Evolutionary conservation across 1,284 basidiomycete genomes (phyloP), one percentile per base, ranked within the genome.

Genomic region (Laetiporus sulphureus): DNA sequence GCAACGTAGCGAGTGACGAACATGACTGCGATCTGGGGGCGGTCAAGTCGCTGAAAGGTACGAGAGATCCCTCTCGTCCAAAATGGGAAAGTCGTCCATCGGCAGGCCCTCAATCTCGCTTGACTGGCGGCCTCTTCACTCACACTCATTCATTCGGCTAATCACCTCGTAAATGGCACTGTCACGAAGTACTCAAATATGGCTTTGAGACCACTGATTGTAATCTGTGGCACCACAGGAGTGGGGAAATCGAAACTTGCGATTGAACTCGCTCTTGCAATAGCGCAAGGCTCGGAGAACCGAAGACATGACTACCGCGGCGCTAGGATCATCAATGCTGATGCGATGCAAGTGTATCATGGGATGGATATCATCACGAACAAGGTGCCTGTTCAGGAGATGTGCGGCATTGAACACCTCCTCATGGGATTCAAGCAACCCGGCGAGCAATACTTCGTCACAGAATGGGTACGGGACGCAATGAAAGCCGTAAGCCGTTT

Each of bases 341-440:
- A 99, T 65, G 84, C 95, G 8, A 99, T 99, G 94, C 96, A 99
- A 64, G 84, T 94, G 12, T 99, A 99, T 62, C 70, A 72, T n/a
- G 94, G 95, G 0, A 73, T 99, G 55, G 89, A 98, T 60, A 71
- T 96, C 40, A 86, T 98, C 55, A 99, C 96, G 16, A 99, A 99
- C 66, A 99, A 99, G 66, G 78, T 94, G 7, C 82, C 91, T 0
- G 49, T 66, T 12, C 66, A 72, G 22, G 93, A 99, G 63, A 83
- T 77, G 62, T 69, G 75, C 32, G 92, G 88, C 0, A 70, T 99
- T 13, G 81, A 83, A 32, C 96, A 99, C 67, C 82, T 90, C 48
- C 72, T 98, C 8, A 84, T 99, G 75, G 85, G 79, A 38, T 84
- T 95, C 55, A 87, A 93, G 45, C 66, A 79, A 20, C 91, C 92